Conservation (phyloP, 495 filamentous ascomycete species). For the Polyplosphaeria fusca region DNA sequence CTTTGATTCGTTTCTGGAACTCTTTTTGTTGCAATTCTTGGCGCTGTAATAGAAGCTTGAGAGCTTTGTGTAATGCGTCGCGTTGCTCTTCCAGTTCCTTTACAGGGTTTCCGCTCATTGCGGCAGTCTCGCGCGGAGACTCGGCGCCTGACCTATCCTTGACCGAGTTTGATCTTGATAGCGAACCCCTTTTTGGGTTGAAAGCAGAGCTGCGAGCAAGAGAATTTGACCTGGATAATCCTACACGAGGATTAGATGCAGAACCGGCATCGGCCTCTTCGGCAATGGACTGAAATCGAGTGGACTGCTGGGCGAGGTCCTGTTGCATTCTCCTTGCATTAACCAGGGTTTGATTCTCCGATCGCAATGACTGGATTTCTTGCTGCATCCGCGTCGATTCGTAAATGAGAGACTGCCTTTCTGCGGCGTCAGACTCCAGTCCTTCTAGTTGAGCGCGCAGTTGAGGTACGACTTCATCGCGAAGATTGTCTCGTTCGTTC, state of each 20-base stretch:
- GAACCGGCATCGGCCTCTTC: slow-evolving; percentile 51
- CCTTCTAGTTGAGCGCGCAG: slow-evolving; percentile 70
- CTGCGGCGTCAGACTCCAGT: slow-evolving; percentile 64
- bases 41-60: slow-evolving; percentile 82
- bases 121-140: slow-evolving; percentile 58
- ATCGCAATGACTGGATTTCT: slow-evolving; percentile 66
- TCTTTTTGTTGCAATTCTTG: slow-evolving; percentile 78
- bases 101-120: slow-evolving; percentile 65
- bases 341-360: slow-evolving; percentile 61
- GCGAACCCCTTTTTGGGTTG: slow-evolving; percentile 35
- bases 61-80: slow-evolving; percentile 81
- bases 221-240: slow-evolving; percentile 62
- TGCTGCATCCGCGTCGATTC: slow-evolving; percentile 77
- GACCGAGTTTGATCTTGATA: slow-evolving; percentile 59
- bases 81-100: slow-evolving; percentile 92
- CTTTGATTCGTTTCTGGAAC: slow-evolving; percentile 69
- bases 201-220: slow-evolving; percentile 46
- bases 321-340: slow-evolving; percentile 53
- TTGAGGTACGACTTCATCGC: slow-evolving; percentile 78
- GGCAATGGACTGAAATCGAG: slow-evolving; percentile 60
- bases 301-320: slow-evolving; percentile 48
- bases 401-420: slow-evolving; percentile 65
- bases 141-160: slow-evolving; percentile 46
- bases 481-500: slow-evolving; percentile 87
- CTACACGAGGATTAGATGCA: slow-evolving; percentile 40